Evolutionary conservation across 23 red algal genomes (phyloP).

Genomic region (Rhodosorus marinus): DNA sequence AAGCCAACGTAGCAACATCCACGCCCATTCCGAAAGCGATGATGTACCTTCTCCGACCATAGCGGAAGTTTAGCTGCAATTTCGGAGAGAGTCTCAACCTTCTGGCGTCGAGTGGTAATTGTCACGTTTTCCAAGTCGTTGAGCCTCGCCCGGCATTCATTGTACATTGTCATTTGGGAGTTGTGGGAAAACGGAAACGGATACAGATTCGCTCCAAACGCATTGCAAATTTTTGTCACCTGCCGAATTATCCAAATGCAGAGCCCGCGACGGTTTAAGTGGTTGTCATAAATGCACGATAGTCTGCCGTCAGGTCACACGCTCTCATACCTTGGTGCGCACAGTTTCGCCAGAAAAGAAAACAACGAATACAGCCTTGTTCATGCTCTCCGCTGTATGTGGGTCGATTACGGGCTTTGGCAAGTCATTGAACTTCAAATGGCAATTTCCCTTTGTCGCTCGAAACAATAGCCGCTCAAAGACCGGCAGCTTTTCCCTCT

Average conservation of each 20-base stretch:
- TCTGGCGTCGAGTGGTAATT: slow-evolving; percentile 27
- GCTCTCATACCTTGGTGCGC: slow-evolving; percentile 49
- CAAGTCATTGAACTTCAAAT: slow-evolving; percentile 31
- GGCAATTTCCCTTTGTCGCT: slow-evolving; percentile 75
- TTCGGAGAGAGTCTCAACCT: slow-evolving; percentile 32
- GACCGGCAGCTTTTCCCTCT: slow-evolving; percentile 10
- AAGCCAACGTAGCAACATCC: no score
- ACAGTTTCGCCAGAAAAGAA: slow-evolving; percentile 69
- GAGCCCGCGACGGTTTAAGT: no score
- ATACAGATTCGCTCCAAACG: slow-evolving; percentile 61
- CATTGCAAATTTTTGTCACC: slow-evolving; percentile 55
- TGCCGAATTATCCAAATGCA: background rate
- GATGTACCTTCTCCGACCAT: slow-evolving; percentile 49
- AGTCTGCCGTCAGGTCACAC: no score
- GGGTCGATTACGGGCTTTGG: slow-evolving; percentile 30
- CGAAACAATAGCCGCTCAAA: slow-evolving; percentile 75
- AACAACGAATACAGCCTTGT: slow-evolving; percentile 68
- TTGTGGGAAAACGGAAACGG: slow-evolving; percentile 36
- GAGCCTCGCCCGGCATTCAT: slow-evolving; percentile 9
- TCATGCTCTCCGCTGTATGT: slow-evolving; percentile 14
- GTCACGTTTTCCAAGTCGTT: slow-evolving; percentile 60
- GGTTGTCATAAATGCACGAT: no score
- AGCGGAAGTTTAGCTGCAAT: slow-evolving; percentile 24
- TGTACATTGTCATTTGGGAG: slow-evolving; percentile 16
- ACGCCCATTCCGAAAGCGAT: no score